Evolutionary conservation across 2,329 filamentous ascomycete species (phyloP).

Genomic region (Trichoderma endophyticum): DNA sequence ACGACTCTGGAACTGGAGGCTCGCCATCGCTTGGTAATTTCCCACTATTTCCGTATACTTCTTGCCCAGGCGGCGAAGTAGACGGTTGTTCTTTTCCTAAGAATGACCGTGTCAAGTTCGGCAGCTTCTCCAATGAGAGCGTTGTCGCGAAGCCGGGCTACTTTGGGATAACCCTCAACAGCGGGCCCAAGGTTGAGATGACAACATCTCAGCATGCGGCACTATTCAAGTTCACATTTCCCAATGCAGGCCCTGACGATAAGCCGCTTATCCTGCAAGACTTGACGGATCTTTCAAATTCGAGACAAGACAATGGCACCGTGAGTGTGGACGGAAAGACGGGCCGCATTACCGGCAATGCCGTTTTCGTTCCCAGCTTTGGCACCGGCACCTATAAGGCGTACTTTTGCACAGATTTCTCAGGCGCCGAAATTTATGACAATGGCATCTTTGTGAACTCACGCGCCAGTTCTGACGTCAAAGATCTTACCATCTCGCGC

Average conservation of each 20-base stretch:
- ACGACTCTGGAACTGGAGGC: slow-evolving; percentile 57
- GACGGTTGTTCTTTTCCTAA: slow-evolving; percentile 61
- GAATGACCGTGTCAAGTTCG: slow-evolving; percentile 37
- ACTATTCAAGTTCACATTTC: slow-evolving; percentile 63
- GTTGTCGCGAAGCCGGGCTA: slow-evolving; percentile 61
- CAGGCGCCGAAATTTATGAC: slow-evolving; percentile 54
- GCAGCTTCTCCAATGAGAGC: slow-evolving; percentile 46
- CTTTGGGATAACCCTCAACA: slow-evolving; percentile 59
- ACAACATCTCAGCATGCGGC: slow-evolving; percentile 64
- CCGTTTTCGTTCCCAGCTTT: slow-evolving; percentile 62
- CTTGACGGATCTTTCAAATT: slow-evolving; percentile 60
- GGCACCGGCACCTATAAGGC: slow-evolving; percentile 57
- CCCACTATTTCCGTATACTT: slow-evolving; percentile 64
- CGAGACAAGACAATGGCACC: slow-evolving; percentile 55
- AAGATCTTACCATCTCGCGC: slow-evolving; percentile 46
- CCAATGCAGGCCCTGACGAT: slow-evolving; percentile 37
- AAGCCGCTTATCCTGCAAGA: slow-evolving; percentile 64
- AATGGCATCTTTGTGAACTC: slow-evolving; percentile 61
- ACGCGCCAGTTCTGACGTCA: slow-evolving; percentile 46
- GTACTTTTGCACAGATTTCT: slow-evolving; percentile 67
- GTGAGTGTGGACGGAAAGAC: slow-evolving; percentile 53
- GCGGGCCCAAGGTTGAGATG: slow-evolving; percentile 61
- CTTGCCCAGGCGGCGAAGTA: slow-evolving; percentile 59
- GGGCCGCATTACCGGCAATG: slow-evolving; percentile 62
- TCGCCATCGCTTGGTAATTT: slow-evolving; percentile 69